phyloP scores from a whole-genome alignment of 208 protist species.

The Wallacemonas sp. region DNA sequence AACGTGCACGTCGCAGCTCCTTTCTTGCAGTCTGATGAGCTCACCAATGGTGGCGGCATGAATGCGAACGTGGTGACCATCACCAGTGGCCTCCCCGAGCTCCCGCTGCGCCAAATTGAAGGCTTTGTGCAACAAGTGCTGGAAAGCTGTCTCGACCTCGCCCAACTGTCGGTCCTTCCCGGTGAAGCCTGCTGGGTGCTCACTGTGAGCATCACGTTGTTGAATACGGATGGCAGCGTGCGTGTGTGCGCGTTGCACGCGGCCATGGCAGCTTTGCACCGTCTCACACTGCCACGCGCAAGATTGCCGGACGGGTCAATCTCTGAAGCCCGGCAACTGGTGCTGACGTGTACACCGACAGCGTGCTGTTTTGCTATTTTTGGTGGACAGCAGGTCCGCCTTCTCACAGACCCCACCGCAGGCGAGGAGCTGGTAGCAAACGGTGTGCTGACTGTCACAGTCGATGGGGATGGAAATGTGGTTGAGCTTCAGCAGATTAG shows the following conservation, averaged over 20 bases:
- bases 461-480: constrained; percentile 55
- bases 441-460: constrained; percentile 54
- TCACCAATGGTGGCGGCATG: constrained; percentile 17
- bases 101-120: constrained; percentile 70
- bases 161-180: constrained; percentile 48
- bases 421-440: constrained; percentile 77
- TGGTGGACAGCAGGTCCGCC: constrained; percentile 29
- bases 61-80: constrained; percentile 17
- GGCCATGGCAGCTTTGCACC: constrained; percentile 60
- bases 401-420: constrained; percentile 72
- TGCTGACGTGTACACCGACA: constrained; percentile 53
- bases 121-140: constrained; percentile 66
- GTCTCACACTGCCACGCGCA: constrained; percentile 55
- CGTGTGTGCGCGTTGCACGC: constrained; percentile 64
- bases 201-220: constrained; percentile 54
- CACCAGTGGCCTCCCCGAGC: constrained; percentile 29
- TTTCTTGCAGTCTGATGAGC: constrained; percentile 41
- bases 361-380: constrained; percentile 57
- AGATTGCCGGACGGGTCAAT: constrained; percentile 74
- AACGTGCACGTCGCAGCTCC: constrained; percentile 68
- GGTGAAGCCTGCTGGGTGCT: constrained; percentile 88
- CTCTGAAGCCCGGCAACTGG: constrained; percentile 40
- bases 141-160: constrained; percentile 51
- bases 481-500: constrained; percentile 56
- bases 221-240: constrained; percentile 79